Percentiles rank a stretch among this genome's conserved stretches.
Evolutionary conservation across 2,329 filamentous ascomycete species (phyloP).

Genomic region (Salinomyces thailandicus): DNA sequence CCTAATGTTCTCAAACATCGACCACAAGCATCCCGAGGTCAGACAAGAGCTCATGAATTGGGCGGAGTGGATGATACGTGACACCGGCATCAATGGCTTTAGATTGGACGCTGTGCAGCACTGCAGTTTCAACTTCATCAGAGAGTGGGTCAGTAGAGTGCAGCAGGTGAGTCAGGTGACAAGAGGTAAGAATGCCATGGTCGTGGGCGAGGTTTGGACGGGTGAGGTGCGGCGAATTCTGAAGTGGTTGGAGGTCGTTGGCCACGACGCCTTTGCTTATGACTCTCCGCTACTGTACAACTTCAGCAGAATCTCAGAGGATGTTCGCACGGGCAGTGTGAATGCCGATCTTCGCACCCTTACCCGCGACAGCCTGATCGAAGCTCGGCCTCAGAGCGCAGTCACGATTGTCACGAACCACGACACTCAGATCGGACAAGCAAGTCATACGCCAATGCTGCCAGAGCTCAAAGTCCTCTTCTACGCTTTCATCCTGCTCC

Average conservation of each 20-base stretch:
- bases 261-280: slow-evolving; percentile 52
- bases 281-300: slow-evolving; percentile 60
- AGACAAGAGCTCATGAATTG: slow-evolving; percentile 53
- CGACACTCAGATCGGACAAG: slow-evolving; percentile 56
- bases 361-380: slow-evolving; percentile 11
- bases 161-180: slow-evolving; percentile 33
- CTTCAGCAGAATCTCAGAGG: slow-evolving; percentile 50
- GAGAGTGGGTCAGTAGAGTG: slow-evolving; percentile 51
- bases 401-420: slow-evolving; percentile 60
- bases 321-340: slow-evolving; percentile 27
- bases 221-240: slow-evolving; percentile 46
- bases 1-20: slow-evolving; percentile 62
- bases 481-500: slow-evolving; percentile 60
- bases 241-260: slow-evolving; percentile 40
- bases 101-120: slow-evolving; percentile 65
- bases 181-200: slow-evolving; percentile 42
- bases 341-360: slow-evolving; percentile 48
- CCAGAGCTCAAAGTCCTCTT: slow-evolving; percentile 61
- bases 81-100: slow-evolving; percentile 54
- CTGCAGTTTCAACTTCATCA: slow-evolving; percentile 56
- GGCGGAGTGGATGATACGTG: slow-evolving; percentile 55
- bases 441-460: slow-evolving; percentile 52
- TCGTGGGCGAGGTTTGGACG: slow-evolving; percentile 62
- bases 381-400: slow-evolving; percentile 16
- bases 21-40: slow-evolving; percentile 55